Evolutionary conservation across 225 moss, liverwort and hornwort species (phyloP).

Genomic region (Sphagnum tenellum): DNA sequence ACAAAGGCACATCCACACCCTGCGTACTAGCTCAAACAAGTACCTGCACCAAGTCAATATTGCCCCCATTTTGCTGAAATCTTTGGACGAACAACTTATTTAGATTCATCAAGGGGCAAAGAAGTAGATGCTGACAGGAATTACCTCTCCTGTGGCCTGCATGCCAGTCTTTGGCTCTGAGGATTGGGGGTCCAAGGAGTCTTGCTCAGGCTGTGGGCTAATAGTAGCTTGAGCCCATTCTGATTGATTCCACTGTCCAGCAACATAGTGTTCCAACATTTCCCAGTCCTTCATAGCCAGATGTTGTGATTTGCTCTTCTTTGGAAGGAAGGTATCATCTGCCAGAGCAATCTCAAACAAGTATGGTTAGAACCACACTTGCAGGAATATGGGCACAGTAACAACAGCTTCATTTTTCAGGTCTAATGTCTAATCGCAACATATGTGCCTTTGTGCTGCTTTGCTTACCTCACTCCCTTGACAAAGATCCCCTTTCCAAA

Average conservation of each 20-base stretch:
- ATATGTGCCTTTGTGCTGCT: too few relatives aligned
- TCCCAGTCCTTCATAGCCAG: constrained; percentile 48
- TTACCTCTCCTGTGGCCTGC: too few relatives aligned
- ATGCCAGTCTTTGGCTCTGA: constrained; percentile 7
- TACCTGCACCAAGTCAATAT: constrained; percentile 36
- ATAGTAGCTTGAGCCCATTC: not conserved
- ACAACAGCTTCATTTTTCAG: too few relatives aligned
- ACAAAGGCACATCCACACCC: too few relatives aligned
- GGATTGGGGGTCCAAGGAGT: constrained; percentile 6
- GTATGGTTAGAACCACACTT: too few relatives aligned
- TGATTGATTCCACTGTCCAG: constrained; percentile 13
- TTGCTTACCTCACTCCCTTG: too few relatives aligned
- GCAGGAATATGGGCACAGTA: too few relatives aligned
- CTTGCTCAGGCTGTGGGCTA: constrained; percentile 16
- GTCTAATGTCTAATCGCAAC: too few relatives aligned
- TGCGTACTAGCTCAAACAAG: too few relatives aligned
- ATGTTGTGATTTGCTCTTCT: constrained; percentile 38
- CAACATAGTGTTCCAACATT: constrained; percentile 47
- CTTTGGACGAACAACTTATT: constrained; percentile 13
- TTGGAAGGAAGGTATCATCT: constrained; percentile 25
- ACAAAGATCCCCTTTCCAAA: too few relatives aligned
- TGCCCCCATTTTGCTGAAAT: constrained; percentile 22
- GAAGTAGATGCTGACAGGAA: constrained; percentile 12
- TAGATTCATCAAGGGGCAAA: not conserved
- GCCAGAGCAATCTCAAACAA: constrained; percentile 1